Evolutionary conservation across 345 rosid species (phyloP), one percentile per base, ranked within the genome.

Genomic region (Durio zibethinus): DNA sequence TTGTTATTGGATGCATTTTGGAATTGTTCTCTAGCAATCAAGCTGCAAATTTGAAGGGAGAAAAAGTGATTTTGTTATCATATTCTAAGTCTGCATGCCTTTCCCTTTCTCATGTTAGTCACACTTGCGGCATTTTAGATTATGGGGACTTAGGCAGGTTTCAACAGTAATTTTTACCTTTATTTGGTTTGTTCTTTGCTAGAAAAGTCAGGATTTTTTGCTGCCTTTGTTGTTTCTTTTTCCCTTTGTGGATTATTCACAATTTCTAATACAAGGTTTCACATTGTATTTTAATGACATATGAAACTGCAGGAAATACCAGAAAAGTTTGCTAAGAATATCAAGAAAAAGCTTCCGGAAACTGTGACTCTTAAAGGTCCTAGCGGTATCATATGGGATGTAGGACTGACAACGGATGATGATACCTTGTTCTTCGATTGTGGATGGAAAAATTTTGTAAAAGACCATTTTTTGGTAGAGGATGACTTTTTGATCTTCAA

Each of bases 401-500:
- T 91, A 8, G 86, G 85, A 71, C 71, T 89, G 25, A 84, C 80
- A 75, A 76, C 80, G 31, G 79, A 78, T 40, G 83, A 80, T 38
- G 85, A 83, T 29, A 72, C 77, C 50, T 42, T 86, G 73, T 74
- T 84, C 82, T 92, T 94, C 47, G 56, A 77, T 56, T 68, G 67
- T 59, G 98, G 94, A 45, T 92, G 98, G 97, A 70, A 81, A 59
- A 87, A 83, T 63, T 92, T 92, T 82, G 90, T 83, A 27, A 81
- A 77, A 66, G 89, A 86, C 62, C 88, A 91, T 80, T 80, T 65
- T 15, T 85, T 94, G 75, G 40, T 78, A 72, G 89, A 86, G 87
- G 84, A 86, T 78, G 97, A 92, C 82, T 60, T 92, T 23, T 74
- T 94, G 88, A 77, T 91, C 80, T 92, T 94, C 65, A 90, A 82